Base-by-base conservation (phyloP, 495 filamentous ascomycete species). In the Hypoxylon fragiforme region DNA sequence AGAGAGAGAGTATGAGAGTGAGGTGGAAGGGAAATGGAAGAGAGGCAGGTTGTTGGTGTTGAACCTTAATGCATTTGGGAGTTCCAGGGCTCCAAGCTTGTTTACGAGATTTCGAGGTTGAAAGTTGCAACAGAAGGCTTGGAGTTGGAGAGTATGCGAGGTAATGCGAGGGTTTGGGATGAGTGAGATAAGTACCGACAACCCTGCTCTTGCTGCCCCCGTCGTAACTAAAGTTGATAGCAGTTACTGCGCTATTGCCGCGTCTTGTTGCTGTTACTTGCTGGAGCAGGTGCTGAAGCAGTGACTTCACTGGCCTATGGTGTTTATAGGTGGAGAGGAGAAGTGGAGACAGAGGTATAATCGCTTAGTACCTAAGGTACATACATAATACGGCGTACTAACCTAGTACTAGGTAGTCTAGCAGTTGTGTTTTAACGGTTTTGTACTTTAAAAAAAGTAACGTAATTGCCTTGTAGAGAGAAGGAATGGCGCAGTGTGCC, bases 201-300 rank as follows among this genome's bases (percentile, higher is more conserved):
- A 60, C 44, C 49, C 56, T 60, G 50, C 31, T 41, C 24, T 6
- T 24, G 21, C 40, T 22, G 11, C 28, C n/a, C 15, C 24, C 37
- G 42, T 43, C 37, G 42, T 38, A 47, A 21, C 44, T 57, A 35
- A 30, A 20, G 44, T 34, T 16, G 40, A 54, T 50, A 54, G 57
- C 51, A 45, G 50, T 44, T 54, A 51, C 52, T 54, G 57, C 57
- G 51, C 57, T 61, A 61, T 61, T 61, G 47, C 57, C 57, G 51
- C 57, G 3, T 18, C 4, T 37, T 43, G 48, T 46, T 35, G 35
- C 56, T 34, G 49, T 44, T 39, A 32, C 22, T 44, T 34, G 44
- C 16, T 31, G 31, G 32, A 37, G 37, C 37, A 28, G 39, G 31
- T 3, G 31, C 18, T n/a, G 34, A 37, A 9, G 34, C 13, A n/a